A percentile compares a stretch with the other conserved stretches of the same genome.
Conservation (phyloP, 192 early-diverging fungal genomes). For the Coemansia sp. region DNA sequence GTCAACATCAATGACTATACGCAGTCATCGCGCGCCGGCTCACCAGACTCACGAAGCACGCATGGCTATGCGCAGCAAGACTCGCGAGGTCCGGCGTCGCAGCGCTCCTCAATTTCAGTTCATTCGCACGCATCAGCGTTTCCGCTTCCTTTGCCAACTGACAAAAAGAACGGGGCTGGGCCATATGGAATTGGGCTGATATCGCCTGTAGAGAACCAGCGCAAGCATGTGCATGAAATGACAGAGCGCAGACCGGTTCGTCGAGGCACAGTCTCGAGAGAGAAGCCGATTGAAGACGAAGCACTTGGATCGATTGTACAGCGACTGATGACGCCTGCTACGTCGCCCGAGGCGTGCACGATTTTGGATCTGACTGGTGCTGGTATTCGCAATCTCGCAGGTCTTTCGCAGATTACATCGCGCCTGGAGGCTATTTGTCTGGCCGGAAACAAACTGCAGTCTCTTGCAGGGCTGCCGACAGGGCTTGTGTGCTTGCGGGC, state of each 20-base stretch:
- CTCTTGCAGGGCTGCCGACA: constrained; percentile 36
- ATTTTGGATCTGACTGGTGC: constrained; percentile 40
- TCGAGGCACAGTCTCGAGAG: constrained; percentile 9
- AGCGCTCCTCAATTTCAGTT: constrained; percentile 38
- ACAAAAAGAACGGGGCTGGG: not conserved
- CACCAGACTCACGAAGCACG: constrained; percentile 9
- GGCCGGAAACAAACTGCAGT: constrained; percentile 43
- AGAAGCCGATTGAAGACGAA: constrained; percentile 39
- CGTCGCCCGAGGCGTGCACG: constrained; percentile 46
- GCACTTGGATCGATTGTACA: constrained; percentile 50
- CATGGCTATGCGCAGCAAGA: not conserved
- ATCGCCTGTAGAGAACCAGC: constrained; percentile 44
- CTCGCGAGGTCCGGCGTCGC: constrained; percentile 25
- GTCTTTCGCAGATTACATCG: constrained; percentile 40
- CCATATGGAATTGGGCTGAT: constrained; percentile 39
- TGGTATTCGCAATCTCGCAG: constrained; percentile 44
- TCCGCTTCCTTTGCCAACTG: constrained; percentile 34
- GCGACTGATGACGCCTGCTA: constrained; percentile 37
- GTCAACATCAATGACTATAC: constrained; percentile 39
- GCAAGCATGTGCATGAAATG: constrained; percentile 40
- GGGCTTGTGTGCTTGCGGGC: constrained; percentile 41
- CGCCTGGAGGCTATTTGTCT: constrained; percentile 44
- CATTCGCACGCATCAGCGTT: constrained; percentile 42
- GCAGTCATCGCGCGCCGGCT: constrained; percentile 8
- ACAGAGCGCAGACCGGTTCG: constrained; percentile 26